Percentiles rank a stretch among this genome's conserved stretches.
Conservation (phyloP, 768 basidiomycete genomes). For the Auricularia sp. region DNA sequence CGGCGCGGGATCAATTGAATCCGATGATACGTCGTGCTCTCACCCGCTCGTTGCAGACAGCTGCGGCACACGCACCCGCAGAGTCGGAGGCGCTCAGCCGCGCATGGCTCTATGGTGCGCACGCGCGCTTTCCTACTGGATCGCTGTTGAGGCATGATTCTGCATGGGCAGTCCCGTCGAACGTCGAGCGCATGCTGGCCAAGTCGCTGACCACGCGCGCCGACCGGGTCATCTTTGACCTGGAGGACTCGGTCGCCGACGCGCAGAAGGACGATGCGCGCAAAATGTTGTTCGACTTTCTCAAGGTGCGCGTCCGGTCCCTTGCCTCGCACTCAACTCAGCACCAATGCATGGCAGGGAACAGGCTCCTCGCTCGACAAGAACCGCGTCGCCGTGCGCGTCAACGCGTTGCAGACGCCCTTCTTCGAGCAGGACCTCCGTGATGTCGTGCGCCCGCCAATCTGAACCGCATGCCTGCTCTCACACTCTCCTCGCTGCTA, state of each 20-base stretch:
- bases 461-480: not conserved
- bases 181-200: constrained; percentile 69
- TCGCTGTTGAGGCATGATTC: not conserved
- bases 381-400: constrained; percentile 53
- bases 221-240: constrained; percentile 77
- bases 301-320: constrained; percentile 31
- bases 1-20: too few species aligned
- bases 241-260: constrained; percentile 73
- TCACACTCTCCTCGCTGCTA: constrained; percentile 13
- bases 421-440: constrained; percentile 56
- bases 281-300: constrained; percentile 41
- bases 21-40: too few species aligned
- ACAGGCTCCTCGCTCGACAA: constrained; percentile 24
- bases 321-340: not conserved
- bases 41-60: not conserved
- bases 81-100: not conserved
- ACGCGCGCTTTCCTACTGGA: not conserved
- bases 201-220: constrained; percentile 57
- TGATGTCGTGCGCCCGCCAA: not conserved
- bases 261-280: constrained; percentile 53
- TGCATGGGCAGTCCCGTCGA: constrained; percentile 51
- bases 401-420: constrained; percentile 56
- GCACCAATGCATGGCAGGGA: constrained; percentile 3
- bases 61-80: not conserved
- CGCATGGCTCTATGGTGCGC: not conserved